These are phyloP conservation scores for Auriculariales sp. DNA, from an alignment of 768 basidiomycete species.

Conservation along the genomic window DNA sequence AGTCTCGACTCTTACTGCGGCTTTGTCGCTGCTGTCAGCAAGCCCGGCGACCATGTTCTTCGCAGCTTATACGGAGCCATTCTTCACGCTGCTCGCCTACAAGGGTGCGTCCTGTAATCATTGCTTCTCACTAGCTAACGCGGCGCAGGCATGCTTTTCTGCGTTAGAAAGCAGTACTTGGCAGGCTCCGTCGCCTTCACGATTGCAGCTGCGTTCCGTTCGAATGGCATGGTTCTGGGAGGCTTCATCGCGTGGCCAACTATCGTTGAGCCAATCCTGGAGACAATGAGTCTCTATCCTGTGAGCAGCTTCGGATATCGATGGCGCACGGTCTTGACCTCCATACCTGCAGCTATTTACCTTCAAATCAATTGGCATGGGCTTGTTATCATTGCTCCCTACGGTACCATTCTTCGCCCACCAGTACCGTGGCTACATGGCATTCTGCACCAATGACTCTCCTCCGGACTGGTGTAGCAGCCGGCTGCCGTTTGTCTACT, in stretches of 20 bases:
- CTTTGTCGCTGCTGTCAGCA: constrained; percentile 66
- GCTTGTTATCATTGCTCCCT: constrained; percentile 27
- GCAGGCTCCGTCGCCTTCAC: constrained; percentile 46
- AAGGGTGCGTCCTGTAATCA: constrained; percentile 24
- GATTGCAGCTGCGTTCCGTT: constrained; percentile 50
- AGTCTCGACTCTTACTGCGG: constrained; percentile 43
- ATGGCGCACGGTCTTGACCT: too few species aligned
- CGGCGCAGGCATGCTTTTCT: constrained; percentile 42
- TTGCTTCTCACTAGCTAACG: neutral
- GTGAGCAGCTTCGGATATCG: too few species aligned
- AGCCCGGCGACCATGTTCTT: constrained; percentile 63
- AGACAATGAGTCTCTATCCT: constrained; percentile 19
- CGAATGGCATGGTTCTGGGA: constrained; percentile 63
- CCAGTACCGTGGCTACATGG: constrained; percentile 48
- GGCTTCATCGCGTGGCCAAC: constrained; percentile 71
- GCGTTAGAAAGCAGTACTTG: constrained; percentile 34
- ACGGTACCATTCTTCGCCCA: constrained; percentile 51
- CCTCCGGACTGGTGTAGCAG: constrained; percentile 48
- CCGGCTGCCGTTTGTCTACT: constrained; percentile 57
- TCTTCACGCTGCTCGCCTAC: constrained; percentile 74
- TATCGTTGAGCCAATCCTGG: constrained; percentile 37
- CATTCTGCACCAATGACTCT: constrained; percentile 38
- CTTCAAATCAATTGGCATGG: constrained; percentile 25
- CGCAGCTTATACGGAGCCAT: constrained; percentile 71
- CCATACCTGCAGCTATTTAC: constrained; percentile 22